Evolutionary conservation across 1,284 basidiomycete genomes (phyloP), one percentile per base, ranked within the genome.

Genomic region (Ceratobasidium sp.): DNA sequence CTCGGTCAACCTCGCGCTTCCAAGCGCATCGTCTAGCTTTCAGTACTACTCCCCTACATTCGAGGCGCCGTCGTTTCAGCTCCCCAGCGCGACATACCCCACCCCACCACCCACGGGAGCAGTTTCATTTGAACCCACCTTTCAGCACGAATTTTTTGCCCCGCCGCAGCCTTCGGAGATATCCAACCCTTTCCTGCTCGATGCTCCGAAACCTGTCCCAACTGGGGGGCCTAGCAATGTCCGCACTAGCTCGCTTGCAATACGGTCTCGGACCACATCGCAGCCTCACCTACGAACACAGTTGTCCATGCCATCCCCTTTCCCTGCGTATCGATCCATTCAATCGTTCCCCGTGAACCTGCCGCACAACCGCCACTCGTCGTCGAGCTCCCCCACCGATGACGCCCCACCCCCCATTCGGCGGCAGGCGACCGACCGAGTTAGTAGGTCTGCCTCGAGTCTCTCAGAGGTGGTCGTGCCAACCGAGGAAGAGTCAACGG

Each of bases 401-500:
- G 77, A 78, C 48, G 69, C 73, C 60, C 69, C 48, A 3, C 60
- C 68, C 35, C 52, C 77, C 48, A 73, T 64, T 30, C 77, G 68
- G 48, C 77, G 77, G 27, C 70, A 65, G 41, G 64, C 69, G 8
- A 59, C 60, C 10, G 68, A 70, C n/a, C 59, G 62, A 1, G 77
- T 46, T 46, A 71, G n/a, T 52, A 78, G 67, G 38, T 67, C 77
- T 23, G 41, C 67, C 35, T 55, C 70, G 35, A 71, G 38, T 18
- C 54, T 67, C 33, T 59, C 69, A 48, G 77, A 78, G 33, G 77
- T 73, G 48, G 64, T 73, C 57, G 70, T 73, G 10, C 70, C 70
- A 20, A 70, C 69, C 23, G 77, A 70, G 20, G 77, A 71, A 66
- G 77, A 78, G 33, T 78, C 68, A 14, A 78, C 77, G 8, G 77